Conservation (phyloP, 192 early-diverging fungal species). For the Mortierella hygrophila region DNA sequence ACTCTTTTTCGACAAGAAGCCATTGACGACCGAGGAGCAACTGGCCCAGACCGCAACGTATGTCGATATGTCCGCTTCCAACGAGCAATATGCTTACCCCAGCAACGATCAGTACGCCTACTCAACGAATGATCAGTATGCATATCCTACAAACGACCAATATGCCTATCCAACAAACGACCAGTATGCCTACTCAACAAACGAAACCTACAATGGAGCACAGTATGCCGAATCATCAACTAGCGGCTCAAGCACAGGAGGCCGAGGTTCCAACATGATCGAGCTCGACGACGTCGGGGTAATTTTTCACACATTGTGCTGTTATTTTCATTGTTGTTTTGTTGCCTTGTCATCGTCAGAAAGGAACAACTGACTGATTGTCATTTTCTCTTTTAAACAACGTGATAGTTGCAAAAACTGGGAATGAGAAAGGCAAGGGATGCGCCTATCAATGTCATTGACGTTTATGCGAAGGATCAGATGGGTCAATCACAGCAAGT, state of each 20-base stretch:
- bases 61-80: slow-evolving; percentile 33
- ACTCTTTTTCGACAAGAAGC: slow-evolving; percentile 47
- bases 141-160: slow-evolving; percentile 28
- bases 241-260: not conserved
- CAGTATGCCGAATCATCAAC: not conserved
- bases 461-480: slow-evolving; percentile 42
- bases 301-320: not conserved
- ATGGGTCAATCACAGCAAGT: slow-evolving; percentile 46
- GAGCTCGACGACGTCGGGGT: slow-evolving; percentile 33
- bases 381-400: not conserved
- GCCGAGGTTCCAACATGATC: slow-evolving; percentile 8
- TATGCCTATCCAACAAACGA: slow-evolving; percentile 34
- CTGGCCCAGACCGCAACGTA: slow-evolving; percentile 12
- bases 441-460: slow-evolving; percentile 41
- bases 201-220: slow-evolving; percentile 13
- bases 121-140: slow-evolving; percentile 41
- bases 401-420: slow-evolving; percentile 25
- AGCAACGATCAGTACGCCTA: slow-evolving; percentile 49
- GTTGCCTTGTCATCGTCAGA: not conserved
- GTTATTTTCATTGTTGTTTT: not conserved
- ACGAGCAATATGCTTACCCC: slow-evolving; percentile 49
- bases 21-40: slow-evolving; percentile 40
- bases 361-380: no score
- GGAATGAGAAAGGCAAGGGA: slow-evolving; percentile 47
- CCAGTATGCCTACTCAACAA: slow-evolving; percentile 30